A percentile compares a stretch with the other conserved stretches of the same genome.
phyloP scores from a whole-genome alignment of 225 moss, liverwort and hornwort genomes.

The Marchantia polymorpha region DNA sequence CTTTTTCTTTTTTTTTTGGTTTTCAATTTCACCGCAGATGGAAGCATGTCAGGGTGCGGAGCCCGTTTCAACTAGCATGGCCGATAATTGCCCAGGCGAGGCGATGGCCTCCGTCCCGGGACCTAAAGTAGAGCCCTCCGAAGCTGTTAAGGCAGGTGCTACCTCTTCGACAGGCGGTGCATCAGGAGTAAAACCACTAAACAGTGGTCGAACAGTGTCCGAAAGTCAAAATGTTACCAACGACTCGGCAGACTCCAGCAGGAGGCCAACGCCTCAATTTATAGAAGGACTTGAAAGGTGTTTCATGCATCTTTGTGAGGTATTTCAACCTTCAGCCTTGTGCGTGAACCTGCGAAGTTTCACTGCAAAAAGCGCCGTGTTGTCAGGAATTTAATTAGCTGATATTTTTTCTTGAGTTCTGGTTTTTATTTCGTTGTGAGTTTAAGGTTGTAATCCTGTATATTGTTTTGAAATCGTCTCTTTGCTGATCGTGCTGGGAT shows the following conservation, averaged over 20 bases:
- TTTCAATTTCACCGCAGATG: conserved; percentile 4
- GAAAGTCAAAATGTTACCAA: conserved; percentile 19
- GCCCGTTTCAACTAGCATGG: conserved; percentile 1
- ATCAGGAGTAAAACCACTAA: conserved; percentile 6
- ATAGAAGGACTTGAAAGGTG: conserved; percentile 74
- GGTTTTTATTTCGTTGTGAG: no score
- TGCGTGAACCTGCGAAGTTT: background rate
- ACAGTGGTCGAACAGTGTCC: conserved; percentile 19
- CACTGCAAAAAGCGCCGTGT: background rate
- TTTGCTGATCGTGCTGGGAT: background rate
- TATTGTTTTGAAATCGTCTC: background rate
- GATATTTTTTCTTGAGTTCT: no score
- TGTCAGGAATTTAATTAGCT: background rate
- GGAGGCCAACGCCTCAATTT: conserved; percentile 29
- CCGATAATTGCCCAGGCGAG: conserved; percentile 14
- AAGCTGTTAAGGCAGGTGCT: background rate
- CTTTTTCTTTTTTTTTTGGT: no score
- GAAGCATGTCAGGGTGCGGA: conserved; percentile 22
- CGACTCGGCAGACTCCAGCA: conserved; percentile 21
- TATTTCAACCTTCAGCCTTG: conserved; percentile 21
- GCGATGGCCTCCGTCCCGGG: background rate
- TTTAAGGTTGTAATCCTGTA: no score
- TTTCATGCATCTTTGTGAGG: conserved; percentile 77
- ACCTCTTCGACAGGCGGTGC: no score
- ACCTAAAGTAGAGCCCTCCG: conserved; percentile 2